A percentile compares a stretch with the other conserved stretches of the same genome.
These are phyloP conservation scores for Plasmodium coatneyi DNA, from an alignment of 169 alveolate species.

Conservation along the genomic window DNA sequence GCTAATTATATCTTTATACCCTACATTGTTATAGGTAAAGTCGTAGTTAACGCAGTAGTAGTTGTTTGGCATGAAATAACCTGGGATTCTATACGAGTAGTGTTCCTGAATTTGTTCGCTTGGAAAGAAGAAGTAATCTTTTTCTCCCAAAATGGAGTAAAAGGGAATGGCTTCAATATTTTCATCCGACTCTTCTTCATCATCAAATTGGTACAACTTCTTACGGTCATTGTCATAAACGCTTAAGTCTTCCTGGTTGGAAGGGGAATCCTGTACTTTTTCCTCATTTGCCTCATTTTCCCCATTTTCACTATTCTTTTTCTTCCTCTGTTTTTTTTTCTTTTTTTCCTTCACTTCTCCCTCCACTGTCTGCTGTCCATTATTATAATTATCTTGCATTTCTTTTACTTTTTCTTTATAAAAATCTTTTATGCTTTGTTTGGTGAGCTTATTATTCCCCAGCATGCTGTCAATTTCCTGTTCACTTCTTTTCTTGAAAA, in stretches of 20 bases:
- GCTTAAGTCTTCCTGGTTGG: not conserved
- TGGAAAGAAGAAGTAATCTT: slow-evolving; percentile 64
- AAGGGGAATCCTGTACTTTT: not conserved
- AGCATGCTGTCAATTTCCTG: not conserved
- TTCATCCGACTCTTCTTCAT: slow-evolving; percentile 22
- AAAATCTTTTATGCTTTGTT: slow-evolving; percentile 25
- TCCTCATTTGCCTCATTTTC: not conserved
- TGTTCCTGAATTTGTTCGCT: slow-evolving; percentile 76
- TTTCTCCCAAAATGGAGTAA: slow-evolving; percentile 71
- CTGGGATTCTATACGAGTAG: slow-evolving; percentile 65
- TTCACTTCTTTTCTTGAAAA: slow-evolving; percentile 42
- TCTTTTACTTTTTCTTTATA: slow-evolving; percentile 20
- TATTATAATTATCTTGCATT: not conserved
- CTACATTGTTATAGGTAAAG: slow-evolving; percentile 27
- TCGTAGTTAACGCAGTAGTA: slow-evolving; percentile 61
- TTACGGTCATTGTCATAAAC: slow-evolving; percentile 2
- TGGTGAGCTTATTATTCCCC: not conserved
- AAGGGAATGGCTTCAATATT: slow-evolving; percentile 48
- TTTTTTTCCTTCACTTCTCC: not conserved
- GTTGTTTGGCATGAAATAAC: slow-evolving; percentile 71
- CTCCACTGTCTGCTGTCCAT: not conserved
- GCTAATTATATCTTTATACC: not conserved
- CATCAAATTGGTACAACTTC: slow-evolving; percentile 7
- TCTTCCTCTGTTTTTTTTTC: not conserved
- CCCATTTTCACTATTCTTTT: not conserved